Percentiles rank a stretch among this genome's conserved stretches.
Evolutionary conservation across 208 protist species (phyloP).

Genomic region (Lotmaria passim): DNA sequence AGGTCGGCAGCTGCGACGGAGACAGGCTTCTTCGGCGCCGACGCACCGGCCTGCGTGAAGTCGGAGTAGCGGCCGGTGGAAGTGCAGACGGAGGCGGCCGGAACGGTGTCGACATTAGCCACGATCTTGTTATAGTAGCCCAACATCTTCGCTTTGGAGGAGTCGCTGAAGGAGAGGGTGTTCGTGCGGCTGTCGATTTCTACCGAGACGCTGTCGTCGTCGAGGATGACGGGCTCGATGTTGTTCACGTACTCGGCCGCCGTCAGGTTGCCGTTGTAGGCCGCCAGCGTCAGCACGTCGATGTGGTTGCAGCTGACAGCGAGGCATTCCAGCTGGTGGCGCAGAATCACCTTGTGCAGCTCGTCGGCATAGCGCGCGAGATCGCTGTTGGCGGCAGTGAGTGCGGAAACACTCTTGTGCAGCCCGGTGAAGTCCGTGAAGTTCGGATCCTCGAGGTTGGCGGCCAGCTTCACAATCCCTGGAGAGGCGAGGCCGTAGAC

Average conservation of each 20-base stretch:
- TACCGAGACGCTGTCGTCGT: conserved; percentile 57
- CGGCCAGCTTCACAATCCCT: conserved; percentile 24
- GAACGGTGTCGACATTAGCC: conserved; percentile 26
- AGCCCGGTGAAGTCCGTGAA: conserved; percentile 35
- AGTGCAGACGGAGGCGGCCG: conserved; percentile 29
- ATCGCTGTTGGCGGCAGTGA: conserved; percentile 28
- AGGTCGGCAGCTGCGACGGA: conserved; percentile 45
- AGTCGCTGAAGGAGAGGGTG: conserved; percentile 66
- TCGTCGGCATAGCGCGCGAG: conserved; percentile 33
- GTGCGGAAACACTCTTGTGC: conserved; percentile 32
- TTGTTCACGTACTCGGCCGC: conserved; percentile 62
- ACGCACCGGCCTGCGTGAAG: conserved; percentile 26
- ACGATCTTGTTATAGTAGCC: conserved; percentile 53
- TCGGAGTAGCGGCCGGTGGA: conserved; percentile 24
- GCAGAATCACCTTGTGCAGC: conserved; percentile 54
- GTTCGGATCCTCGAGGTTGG: conserved; percentile 29
- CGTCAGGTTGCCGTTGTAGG: conserved; percentile 41
- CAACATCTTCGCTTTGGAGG: conserved; percentile 66
- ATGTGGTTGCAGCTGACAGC: conserved; percentile 48
- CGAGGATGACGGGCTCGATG: conserved; percentile 69
- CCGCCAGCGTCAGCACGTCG: conserved; percentile 48
- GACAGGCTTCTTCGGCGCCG: conserved; percentile 20
- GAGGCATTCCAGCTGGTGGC: conserved; percentile 61
- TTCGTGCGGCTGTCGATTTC: conserved; percentile 77
- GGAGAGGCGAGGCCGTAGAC: conserved; percentile 18